Conservation (phyloP, 805 yeast genomes). For the Metschnikowia corniflorae region DNA sequence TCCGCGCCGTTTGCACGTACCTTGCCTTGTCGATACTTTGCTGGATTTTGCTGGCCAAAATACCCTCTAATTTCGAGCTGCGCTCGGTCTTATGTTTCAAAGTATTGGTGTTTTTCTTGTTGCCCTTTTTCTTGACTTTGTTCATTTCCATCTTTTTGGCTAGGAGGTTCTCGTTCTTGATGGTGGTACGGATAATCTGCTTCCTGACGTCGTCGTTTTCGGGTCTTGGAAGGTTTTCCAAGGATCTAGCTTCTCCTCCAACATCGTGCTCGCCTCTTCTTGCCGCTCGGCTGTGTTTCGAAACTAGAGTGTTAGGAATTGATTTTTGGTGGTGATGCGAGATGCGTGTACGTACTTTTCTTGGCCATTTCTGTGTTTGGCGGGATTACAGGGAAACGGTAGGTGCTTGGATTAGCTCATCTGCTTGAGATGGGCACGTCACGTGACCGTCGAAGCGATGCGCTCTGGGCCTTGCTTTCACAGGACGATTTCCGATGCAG, state of each 20-base stretch:
- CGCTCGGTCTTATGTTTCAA: conserved; percentile 42
- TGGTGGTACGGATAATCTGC: conserved; percentile 62
- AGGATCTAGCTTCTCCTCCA: conserved; percentile 44
- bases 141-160: conserved; percentile 50
- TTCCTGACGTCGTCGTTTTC: conserved; percentile 58
- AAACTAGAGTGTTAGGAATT: conserved; percentile 36
- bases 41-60: conserved; percentile 57
- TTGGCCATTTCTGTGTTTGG: conserved; percentile 31
- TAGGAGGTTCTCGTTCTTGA: conserved; percentile 61
- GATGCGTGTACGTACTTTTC: conserved; percentile 39
- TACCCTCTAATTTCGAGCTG: conserved; percentile 51
- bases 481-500: no score
- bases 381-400: not conserved
- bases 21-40: conserved; percentile 63
- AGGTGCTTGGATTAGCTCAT: no score
- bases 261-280: conserved; percentile 56
- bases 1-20: conserved; percentile 58
- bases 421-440: no score
- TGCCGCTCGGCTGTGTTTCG: conserved; percentile 75
- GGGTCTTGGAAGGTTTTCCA: conserved; percentile 53
- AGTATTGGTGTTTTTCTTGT: conserved; percentile 30
- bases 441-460: conserved; percentile 12
- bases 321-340: not conserved
- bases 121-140: conserved; percentile 27
- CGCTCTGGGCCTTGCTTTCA: no score